Conservation (phyloP, 2,329 filamentous ascomycete species). For the Exophiala mesophila region DNA sequence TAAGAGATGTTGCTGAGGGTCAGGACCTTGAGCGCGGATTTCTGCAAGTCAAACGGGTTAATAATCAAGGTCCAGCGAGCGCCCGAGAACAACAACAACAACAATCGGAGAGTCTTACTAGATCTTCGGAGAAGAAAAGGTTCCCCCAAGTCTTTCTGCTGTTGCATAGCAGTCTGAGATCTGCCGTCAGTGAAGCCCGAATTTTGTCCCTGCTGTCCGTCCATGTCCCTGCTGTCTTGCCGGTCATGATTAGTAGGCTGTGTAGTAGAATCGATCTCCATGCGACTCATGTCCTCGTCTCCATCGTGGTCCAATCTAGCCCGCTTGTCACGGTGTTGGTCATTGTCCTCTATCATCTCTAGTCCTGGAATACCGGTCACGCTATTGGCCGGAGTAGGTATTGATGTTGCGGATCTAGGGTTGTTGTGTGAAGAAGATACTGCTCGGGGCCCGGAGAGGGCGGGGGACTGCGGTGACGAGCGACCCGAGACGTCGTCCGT, state of each 20-base stretch:
- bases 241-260: conserved; percentile 25
- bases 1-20: conserved; percentile 55
- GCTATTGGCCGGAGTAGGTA: conserved; percentile 44
- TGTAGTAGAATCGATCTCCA: conserved; percentile 18
- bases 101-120: conserved; percentile 45
- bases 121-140: conserved; percentile 47
- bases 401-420: conserved; percentile 33
- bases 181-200: not conserved
- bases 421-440: conserved; percentile 35
- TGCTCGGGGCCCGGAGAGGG: conserved; percentile 37
- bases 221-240: conserved; percentile 16
- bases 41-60: conserved; percentile 40
- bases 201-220: conserved; percentile 2
- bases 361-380: conserved; percentile 35
- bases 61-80: conserved; percentile 27
- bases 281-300: conserved; percentile 14
- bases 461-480: conserved; percentile 39
- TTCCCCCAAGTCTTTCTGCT: conserved; percentile 42
- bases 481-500: conserved; percentile 27
- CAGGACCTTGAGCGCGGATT: conserved; percentile 49
- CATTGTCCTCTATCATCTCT: conserved; percentile 33
- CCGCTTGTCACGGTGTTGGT: conserved; percentile 25
- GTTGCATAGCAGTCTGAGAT: conserved; percentile 35
- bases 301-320: conserved; percentile 15
- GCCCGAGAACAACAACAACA: conserved; percentile 31